Evolutionary conservation across 192 early-diverging fungal genomes (phyloP), one percentile per base, ranked within the genome.

Genomic region (Linnemannia hyalina): DNA sequence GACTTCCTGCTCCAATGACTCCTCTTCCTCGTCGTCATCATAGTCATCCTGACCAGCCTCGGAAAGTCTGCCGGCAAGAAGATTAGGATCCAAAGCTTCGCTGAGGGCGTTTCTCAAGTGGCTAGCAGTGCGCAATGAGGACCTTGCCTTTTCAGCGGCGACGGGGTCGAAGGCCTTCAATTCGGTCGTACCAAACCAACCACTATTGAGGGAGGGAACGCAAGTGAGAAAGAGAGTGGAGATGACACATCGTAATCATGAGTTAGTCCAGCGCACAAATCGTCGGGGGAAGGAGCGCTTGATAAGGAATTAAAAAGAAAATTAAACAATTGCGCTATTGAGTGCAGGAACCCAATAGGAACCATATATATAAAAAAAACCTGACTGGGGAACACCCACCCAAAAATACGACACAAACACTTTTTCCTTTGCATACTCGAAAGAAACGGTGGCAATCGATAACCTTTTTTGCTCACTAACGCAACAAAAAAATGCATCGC

Each of bases 131-230:
- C 74, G 68, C 41, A 85, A 49, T 36, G 70, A 73, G 15, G 70
- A 76, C 75, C 54, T 80, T 76, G 83, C 78, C 44, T 80, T 85
- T 20, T 80, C 83, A 7, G 83, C 83, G 9, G 83, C 76, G 11
- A 60, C 74, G 20, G 78, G 74, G 44, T 89, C 89, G 65, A 89
- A 89, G 15, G 78, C 52, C 68, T 88, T 87, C 9, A 89, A 42
- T 55, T 89, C 88, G 26, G 81, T 81, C 2, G 77, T 74, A 3
- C 83, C 84, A 75, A 89, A 87, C 88, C 88, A 89, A 36, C 88
- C 88, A 73, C 88, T 89, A 87, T 29, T 15, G 57, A 68, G 38
- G n/a, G 22, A 20, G 68, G 4, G 32, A 32, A 35, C 40, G 47
- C 32, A 71, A 23, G 16, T 76, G 41, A 44, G 35, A n/a, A 75